phyloP scores from a whole-genome alignment of 257 asterid genomes.

The Capsicum chinense region DNA sequence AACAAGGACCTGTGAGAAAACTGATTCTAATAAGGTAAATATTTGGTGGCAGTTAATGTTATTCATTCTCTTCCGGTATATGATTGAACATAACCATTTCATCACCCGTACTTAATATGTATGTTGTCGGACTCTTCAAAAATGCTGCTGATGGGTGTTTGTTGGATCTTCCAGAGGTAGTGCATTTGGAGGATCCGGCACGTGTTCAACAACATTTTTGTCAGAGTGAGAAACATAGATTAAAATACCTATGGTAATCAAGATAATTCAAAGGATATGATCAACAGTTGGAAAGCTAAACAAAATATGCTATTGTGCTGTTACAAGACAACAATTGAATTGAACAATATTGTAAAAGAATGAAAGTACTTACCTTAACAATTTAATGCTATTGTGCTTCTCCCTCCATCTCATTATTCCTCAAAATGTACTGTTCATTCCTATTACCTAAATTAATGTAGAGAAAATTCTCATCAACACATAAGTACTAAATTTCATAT shows the following conservation, averaged over 20 bases:
- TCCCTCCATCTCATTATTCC: constrained; percentile 14
- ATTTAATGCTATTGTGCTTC: neutral
- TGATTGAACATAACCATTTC: neutral
- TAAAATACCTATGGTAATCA: neutral
- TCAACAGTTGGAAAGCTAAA: neutral
- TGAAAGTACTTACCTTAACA: neutral
- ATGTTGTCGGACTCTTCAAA: neutral
- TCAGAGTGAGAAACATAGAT: neutral
- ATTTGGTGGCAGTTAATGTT: neutral
- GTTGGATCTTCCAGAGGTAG: neutral
- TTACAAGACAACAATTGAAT: neutral
- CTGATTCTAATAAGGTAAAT: neutral
- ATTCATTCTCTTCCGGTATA: neutral
- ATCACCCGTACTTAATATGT: neutral
- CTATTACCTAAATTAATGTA: neutral
- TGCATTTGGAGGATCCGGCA: neutral
- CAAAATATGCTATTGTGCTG: neutral
- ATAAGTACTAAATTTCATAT: neutral
- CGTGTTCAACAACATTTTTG: neutral
- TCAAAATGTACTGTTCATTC: neutral
- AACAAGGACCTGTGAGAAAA: constrained; percentile 2
- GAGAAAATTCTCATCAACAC: neutral
- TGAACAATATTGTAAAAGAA: neutral
- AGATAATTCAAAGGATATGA: neutral
- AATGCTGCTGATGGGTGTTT: neutral